Conservation (phyloP, 2,329 filamentous ascomycete species). For the Xylaria sp. region DNA sequence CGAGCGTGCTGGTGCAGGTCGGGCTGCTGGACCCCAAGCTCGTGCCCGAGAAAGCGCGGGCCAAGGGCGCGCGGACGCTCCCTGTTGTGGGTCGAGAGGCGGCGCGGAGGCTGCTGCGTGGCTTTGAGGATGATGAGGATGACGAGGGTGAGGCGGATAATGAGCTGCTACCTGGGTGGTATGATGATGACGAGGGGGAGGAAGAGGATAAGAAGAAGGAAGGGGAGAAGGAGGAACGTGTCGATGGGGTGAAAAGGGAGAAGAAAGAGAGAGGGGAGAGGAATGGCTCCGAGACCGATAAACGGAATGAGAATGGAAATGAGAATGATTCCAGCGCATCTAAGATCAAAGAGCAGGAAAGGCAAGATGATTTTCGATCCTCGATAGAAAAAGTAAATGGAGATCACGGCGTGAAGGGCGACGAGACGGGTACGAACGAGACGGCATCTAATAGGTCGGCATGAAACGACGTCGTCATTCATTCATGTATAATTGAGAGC, state of each 20-base stretch:
- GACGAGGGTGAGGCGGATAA: conserved; percentile 51
- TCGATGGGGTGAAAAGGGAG: background rate
- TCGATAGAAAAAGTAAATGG: too few relatives aligned
- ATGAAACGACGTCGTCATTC: background rate
- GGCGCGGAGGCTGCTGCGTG: conserved; percentile 45
- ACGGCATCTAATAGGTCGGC: background rate
- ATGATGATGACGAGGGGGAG: conserved; percentile 38
- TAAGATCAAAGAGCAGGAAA: too few relatives aligned
- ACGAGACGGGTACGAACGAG: too few relatives aligned
- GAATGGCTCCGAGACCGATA: background rate
- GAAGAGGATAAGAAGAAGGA: conserved; percentile 16
- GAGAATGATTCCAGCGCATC: too few relatives aligned
- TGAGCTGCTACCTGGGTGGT: conserved; percentile 46
- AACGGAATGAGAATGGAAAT: background rate
- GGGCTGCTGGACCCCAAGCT: conserved; percentile 57
- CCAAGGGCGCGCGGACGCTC: conserved; percentile 44
- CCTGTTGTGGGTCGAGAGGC: conserved; percentile 49
- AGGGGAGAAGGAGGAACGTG: background rate
- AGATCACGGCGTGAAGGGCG: background rate
- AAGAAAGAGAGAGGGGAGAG: background rate
- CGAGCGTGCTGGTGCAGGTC: conserved; percentile 64
- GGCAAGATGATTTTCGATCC: too few relatives aligned
- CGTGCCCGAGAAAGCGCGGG: conserved; percentile 44
- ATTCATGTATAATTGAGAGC: background rate
- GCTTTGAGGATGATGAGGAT: conserved; percentile 43